Conservation (phyloP, 2,329 filamentous ascomycete species). For the Trichophyton verrucosum region DNA sequence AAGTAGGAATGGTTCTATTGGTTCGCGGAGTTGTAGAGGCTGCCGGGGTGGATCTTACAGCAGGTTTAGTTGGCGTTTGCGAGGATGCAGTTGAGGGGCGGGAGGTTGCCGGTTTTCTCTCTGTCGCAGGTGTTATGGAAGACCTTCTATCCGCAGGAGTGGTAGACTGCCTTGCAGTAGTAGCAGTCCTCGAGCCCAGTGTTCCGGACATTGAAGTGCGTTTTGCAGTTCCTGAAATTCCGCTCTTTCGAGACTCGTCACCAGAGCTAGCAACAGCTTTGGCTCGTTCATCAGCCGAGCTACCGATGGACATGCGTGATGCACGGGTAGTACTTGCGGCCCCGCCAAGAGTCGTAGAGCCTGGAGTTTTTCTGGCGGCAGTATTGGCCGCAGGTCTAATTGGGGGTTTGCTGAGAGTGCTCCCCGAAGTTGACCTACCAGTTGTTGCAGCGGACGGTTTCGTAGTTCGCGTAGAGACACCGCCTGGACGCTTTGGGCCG, state of each 20-base stretch:
- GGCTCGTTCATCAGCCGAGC: conserved; percentile 33
- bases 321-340: conserved; percentile 27
- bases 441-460: conserved; percentile 16
- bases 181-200: conserved; percentile 24
- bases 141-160: conserved; percentile 27
- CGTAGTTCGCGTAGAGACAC: conserved; percentile 19
- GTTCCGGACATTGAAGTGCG: conserved; percentile 34
- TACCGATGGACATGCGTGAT: conserved; percentile 32
- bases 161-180: conserved; percentile 20
- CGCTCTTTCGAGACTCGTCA: conserved; percentile 30
- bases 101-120: conserved; percentile 21
- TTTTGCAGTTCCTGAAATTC: conserved; percentile 33
- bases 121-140: conserved; percentile 25
- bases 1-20: conserved; percentile 5
- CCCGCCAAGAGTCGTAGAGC: conserved; percentile 20
- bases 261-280: conserved; percentile 33
- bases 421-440: conserved; percentile 23
- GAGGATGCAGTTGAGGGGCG: conserved; percentile 21
- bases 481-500: conserved; percentile 24
- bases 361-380: conserved; percentile 22
- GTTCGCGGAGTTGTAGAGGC: conserved; percentile 14
- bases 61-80: conserved; percentile 23
- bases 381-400: conserved; percentile 26
- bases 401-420: conserved; percentile 34
- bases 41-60: conserved; percentile 14